Percentiles rank a stretch among this genome's conserved stretches.
These are phyloP conservation scores for Penicillium salamii DNA, from an alignment of 495 filamentous ascomycete species.

Conservation along the genomic window DNA sequence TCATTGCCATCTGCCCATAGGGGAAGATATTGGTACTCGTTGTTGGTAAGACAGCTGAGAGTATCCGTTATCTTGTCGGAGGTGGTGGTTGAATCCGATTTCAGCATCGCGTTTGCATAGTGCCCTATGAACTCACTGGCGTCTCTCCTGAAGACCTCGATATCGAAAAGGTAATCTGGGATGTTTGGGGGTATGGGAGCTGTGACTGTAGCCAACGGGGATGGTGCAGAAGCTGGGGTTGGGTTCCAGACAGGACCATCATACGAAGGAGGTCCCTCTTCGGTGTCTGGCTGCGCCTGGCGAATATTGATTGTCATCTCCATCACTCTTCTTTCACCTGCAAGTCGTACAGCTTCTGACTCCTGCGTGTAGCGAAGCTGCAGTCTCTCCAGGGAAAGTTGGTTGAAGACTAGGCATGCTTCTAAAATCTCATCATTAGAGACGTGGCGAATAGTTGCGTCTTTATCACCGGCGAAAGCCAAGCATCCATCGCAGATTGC, in stretches of 20 bases:
- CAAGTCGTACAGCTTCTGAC: not conserved
- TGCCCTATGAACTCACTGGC: constrained; percentile 13
- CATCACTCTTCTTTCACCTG: not conserved
- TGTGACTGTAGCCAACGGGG: not conserved
- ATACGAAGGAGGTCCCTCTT: not conserved
- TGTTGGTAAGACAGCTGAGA: constrained; percentile 45
- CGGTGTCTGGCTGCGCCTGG: not conserved
- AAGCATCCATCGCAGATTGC: constrained; percentile 11
- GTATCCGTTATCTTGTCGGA: constrained; percentile 32
- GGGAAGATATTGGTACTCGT: constrained; percentile 52
- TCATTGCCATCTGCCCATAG: constrained; percentile 56
- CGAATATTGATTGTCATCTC: not conserved
- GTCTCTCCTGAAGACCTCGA: not conserved
- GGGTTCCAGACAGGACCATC: not conserved
- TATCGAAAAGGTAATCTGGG: not conserved
- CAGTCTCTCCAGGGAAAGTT: not conserved
- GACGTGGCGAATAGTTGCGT: constrained; percentile 6
- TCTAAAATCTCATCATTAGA: not conserved
- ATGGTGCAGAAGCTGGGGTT: not conserved
- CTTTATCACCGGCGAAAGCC: constrained; percentile 11
- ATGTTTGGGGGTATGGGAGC: not conserved
- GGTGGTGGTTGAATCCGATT: constrained; percentile 8
- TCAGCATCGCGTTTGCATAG: constrained; percentile 19
- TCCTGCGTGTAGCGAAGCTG: not conserved
- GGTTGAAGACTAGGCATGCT: constrained; percentile 2